A percentile compares a stretch with the other conserved stretches of the same genome.
These are phyloP conservation scores for Psophocarpus tetragonolobus DNA, from an alignment of 306 rosid genomes.

Conservation along the genomic window DNA sequence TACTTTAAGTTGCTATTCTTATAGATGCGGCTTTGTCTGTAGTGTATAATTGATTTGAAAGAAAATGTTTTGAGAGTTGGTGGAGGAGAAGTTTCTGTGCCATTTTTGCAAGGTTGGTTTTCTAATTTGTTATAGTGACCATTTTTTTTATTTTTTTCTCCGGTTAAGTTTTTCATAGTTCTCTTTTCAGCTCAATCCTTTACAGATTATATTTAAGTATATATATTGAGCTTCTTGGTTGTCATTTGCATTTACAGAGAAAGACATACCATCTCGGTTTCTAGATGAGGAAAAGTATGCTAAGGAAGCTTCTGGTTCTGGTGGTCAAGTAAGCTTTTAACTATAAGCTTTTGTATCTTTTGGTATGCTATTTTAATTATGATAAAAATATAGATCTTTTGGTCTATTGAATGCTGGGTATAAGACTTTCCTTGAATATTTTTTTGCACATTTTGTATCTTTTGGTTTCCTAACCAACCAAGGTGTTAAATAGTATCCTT, in stretches of 20 bases:
- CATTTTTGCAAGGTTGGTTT: conserved; percentile 84
- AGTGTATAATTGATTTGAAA: conserved; percentile 68
- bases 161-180: neutral
- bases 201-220: conserved; percentile 4
- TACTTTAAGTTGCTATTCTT: conserved; percentile 29
- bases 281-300: conserved; percentile 64
- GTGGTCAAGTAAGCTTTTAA: conserved; percentile 54
- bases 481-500: neutral
- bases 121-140: neutral
- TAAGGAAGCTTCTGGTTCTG: conserved; percentile 76
- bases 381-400: neutral
- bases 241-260: conserved; percentile 55
- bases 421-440: neutral
- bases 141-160: neutral
- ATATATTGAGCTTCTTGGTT: conserved; percentile 21
- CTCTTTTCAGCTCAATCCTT: neutral
- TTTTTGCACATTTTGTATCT: neutral
- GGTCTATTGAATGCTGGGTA: too few species aligned
- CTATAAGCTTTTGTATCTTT: neutral
- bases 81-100: conserved; percentile 94
- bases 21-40: conserved; percentile 33
- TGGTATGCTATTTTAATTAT: too few species aligned
- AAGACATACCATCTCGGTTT: conserved; percentile 78
- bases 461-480: neutral
- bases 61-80: conserved; percentile 91